phyloP scores from a whole-genome alignment of 108 stramenopile species.

The Conticribra weissflogii region DNA sequence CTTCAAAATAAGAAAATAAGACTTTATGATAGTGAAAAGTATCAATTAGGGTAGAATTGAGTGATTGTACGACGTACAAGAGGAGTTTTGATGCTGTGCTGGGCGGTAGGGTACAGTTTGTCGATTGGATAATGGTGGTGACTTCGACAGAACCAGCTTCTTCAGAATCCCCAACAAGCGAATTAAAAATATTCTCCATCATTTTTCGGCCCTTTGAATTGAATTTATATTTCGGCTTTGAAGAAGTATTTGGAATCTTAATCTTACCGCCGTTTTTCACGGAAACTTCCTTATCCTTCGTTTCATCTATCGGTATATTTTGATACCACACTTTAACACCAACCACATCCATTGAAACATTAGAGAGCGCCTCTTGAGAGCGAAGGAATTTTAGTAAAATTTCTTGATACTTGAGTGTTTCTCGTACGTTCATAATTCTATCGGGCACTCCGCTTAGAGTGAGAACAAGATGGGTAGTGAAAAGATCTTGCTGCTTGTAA shows the following conservation, averaged over 20 bases:
- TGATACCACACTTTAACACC: not conserved
- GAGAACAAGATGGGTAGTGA: not conserved
- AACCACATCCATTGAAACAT: not conserved
- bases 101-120: not conserved
- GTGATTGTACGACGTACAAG: not conserved
- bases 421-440: not conserved
- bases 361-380: not conserved
- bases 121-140: constrained; percentile 1
- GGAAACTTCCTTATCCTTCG: not conserved
- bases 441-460: not conserved
- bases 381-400: not conserved
- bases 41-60: not conserved
- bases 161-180: too few species aligned
- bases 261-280: not conserved
- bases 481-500: not conserved
- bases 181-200: not conserved
- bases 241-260: too few species aligned
- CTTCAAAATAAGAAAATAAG: not conserved
- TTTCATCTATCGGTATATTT: not conserved
- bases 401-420: not conserved
- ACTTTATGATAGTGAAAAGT: not conserved
- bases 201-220: too few species aligned
- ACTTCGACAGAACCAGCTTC: too few species aligned
- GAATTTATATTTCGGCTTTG: too few species aligned
- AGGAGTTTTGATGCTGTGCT: not conserved